Percentiles rank a stretch among this genome's conserved stretches.
These are phyloP conservation scores for Conidiobolus incongruus DNA, from an alignment of 371 early-diverging fungal genomes.

Conservation along the genomic window DNA sequence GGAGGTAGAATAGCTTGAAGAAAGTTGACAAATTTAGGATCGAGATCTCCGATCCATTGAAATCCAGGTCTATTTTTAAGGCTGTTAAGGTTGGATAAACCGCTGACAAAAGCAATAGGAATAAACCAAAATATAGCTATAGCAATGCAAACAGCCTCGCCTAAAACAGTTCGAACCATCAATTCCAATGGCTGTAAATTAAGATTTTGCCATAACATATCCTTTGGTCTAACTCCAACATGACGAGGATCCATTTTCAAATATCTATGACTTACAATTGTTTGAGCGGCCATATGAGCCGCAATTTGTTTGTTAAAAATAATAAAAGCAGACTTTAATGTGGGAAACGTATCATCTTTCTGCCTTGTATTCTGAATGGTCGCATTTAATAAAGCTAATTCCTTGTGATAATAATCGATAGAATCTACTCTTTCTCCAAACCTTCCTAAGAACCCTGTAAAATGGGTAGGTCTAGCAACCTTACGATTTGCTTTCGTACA, in stretches of 20 bases:
- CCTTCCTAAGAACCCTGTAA: slow-evolving; percentile 11
- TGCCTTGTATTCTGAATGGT: slow-evolving; percentile 5
- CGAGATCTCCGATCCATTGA: not conserved
- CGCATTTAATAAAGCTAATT: slow-evolving; percentile 8
- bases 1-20: slow-evolving; percentile 50
- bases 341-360: not conserved
- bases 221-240: slow-evolving; percentile 42
- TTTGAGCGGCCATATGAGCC: slow-evolving; percentile 65
- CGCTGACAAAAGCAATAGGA: slow-evolving; percentile 29
- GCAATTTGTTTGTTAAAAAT: slow-evolving; percentile 53
- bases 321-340: slow-evolving; percentile 38
- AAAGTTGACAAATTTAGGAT: not conserved
- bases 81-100: slow-evolving; percentile 28
- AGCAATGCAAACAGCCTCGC: slow-evolving; percentile 18
- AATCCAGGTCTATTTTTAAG: slow-evolving; percentile 17
- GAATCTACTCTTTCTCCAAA: slow-evolving; percentile 16
- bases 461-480: slow-evolving; percentile 8
- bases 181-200: slow-evolving; percentile 29
- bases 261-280: slow-evolving; percentile 35
- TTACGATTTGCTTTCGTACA: slow-evolving; percentile 3
- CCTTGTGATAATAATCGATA: slow-evolving; percentile 11
- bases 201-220: slow-evolving; percentile 64
- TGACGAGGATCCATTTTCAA: slow-evolving; percentile 39
- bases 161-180: slow-evolving; percentile 25
- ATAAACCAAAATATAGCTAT: slow-evolving; percentile 50